Evolutionary conservation across 352 stramenopile species (phyloP).

Genomic region (Globisporangium radiosum): DNA sequence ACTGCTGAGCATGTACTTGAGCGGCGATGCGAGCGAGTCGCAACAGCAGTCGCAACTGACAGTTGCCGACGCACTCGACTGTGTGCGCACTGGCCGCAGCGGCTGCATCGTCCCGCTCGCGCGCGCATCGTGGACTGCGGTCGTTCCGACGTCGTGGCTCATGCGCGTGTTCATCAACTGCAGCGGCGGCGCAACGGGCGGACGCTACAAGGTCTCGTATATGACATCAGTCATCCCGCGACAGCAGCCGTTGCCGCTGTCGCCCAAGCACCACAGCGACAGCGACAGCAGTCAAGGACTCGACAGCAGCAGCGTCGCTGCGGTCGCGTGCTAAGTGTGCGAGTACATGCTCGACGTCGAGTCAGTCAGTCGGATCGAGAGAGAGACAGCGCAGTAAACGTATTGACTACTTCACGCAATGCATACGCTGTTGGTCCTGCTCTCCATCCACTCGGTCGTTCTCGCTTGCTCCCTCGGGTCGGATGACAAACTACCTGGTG

Average conservation of each 20-base stretch:
- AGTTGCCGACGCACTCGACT: slow-evolving; percentile 20
- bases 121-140: slow-evolving; percentile 52
- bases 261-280: too few relatives aligned
- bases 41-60: slow-evolving; percentile 6
- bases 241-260: not conserved
- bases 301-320: not conserved
- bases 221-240: slow-evolving; percentile 26
- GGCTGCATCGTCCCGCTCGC: slow-evolving; percentile 49
- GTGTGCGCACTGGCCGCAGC: slow-evolving; percentile 9
- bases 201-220: slow-evolving; percentile 61
- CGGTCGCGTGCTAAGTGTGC: slow-evolving; percentile 11
- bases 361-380: too few relatives aligned
- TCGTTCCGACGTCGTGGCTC: slow-evolving; percentile 65
- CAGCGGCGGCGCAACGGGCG: slow-evolving; percentile 69
- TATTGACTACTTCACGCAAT: too few relatives aligned
- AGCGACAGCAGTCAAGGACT: too few relatives aligned
- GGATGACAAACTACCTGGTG: too few relatives aligned
- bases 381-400: too few relatives aligned
- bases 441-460: too few relatives aligned
- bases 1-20: slow-evolving; percentile 65
- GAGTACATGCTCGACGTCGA: too few relatives aligned
- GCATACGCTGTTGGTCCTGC: too few relatives aligned
- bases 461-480: too few relatives aligned
- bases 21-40: slow-evolving; percentile 22
- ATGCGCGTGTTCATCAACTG: slow-evolving; percentile 78